Evolutionary conservation across 1,284 basidiomycete species (phyloP).

Genomic region (Ganoderma lucidum): DNA sequence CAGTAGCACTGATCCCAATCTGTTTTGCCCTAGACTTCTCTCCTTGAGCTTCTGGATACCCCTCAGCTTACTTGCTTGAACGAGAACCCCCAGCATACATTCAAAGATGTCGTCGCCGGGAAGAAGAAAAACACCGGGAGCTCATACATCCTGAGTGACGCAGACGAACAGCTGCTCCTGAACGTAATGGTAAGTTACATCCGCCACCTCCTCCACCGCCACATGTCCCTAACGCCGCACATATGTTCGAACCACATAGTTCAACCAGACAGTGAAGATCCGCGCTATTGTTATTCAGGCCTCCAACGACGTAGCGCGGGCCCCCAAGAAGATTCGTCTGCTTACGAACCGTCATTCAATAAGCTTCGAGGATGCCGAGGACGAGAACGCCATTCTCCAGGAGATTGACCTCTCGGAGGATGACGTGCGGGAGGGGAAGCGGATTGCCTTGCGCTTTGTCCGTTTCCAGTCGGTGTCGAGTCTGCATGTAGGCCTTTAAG

Average conservation of each 20-base stretch:
- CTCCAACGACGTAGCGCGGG: constrained; percentile 54
- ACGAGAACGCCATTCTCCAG: constrained; percentile 60
- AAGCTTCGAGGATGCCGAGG: constrained; percentile 73
- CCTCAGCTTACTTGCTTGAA: constrained; percentile 81
- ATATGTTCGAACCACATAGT: constrained; percentile 49
- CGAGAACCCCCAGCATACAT: constrained; percentile 66
- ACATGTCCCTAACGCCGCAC: background rate
- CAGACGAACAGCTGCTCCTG: constrained; percentile 81
- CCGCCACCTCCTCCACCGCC: background rate
- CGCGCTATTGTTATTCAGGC: constrained; percentile 74
- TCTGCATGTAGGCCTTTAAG: constrained; percentile 62
- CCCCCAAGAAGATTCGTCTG: constrained; percentile 73
- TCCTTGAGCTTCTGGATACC: constrained; percentile 67
- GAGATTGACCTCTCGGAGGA: constrained; percentile 59
- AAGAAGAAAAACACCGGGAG: constrained; percentile 55
- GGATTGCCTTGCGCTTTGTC: constrained; percentile 73
- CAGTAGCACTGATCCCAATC: constrained; percentile 7
- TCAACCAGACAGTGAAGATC: constrained; percentile 82
- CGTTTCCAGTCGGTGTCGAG: constrained; percentile 82
- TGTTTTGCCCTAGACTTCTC: constrained; percentile 51
- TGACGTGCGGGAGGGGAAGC: constrained; percentile 63
- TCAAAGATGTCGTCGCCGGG: constrained; percentile 64
- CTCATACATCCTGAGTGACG: constrained; percentile 77
- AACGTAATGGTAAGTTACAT: constrained; percentile 65
- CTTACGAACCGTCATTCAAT: constrained; percentile 72